phyloP scores from a whole-genome alignment of 139 green algal genomes.

The Pedinophyceae sp. region DNA sequence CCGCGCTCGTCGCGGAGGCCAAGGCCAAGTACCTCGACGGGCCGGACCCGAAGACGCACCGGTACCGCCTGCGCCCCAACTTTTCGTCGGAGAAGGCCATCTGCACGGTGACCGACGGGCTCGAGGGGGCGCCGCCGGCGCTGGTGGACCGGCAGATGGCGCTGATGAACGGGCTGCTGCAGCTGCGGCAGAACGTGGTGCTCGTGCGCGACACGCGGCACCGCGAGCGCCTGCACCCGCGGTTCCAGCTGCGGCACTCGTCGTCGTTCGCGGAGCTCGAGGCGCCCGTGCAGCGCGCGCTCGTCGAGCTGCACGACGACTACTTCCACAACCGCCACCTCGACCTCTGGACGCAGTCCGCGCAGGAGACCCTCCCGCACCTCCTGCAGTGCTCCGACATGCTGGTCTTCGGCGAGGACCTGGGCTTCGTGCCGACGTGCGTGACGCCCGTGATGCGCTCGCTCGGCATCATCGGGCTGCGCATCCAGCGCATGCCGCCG shows the following conservation, averaged over 20 bases:
- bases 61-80: not conserved
- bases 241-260: conserved; percentile 47
- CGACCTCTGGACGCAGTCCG: conserved; percentile 55
- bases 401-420: conserved; percentile 90
- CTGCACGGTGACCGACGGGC: not conserved
- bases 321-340: conserved; percentile 70
- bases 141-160: not conserved
- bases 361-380: conserved; percentile 62
- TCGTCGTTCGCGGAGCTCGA: conserved; percentile 57
- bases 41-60: not conserved
- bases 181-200: conserved; percentile 66
- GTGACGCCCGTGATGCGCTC: conserved; percentile 77
- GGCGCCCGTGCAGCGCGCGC: conserved; percentile 25
- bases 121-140: conserved; percentile 13
- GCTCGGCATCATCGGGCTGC: conserved; percentile 75
- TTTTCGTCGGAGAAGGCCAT: not conserved
- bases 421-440: conserved; percentile 80
- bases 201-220: conserved; percentile 60
- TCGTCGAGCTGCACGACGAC: conserved; percentile 65
- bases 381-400: conserved; percentile 65
- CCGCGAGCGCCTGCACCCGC: conserved; percentile 25
- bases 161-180: conserved; percentile 47
- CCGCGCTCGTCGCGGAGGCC: conserved; percentile 24
- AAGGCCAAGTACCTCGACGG: conserved; percentile 39
- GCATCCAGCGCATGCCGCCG: conserved; percentile 76